phyloP scores from a whole-genome alignment of 306 rosid species.

The Morella rubra region DNA sequence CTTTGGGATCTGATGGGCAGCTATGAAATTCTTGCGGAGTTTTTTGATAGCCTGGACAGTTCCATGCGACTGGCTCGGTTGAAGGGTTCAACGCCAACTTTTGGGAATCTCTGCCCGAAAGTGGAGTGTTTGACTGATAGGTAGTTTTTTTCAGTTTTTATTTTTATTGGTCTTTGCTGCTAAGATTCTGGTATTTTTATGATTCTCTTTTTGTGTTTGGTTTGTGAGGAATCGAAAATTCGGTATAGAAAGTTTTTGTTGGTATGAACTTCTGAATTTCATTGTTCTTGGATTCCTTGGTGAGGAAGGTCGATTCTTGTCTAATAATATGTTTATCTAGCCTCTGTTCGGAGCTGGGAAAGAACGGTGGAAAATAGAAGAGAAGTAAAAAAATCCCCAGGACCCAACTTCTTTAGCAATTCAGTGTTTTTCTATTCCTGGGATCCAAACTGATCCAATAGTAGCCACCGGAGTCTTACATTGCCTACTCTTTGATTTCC shows the following conservation, averaged over 20 bases:
- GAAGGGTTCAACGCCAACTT: slow-evolving; percentile 44
- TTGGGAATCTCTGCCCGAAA: slow-evolving; percentile 41
- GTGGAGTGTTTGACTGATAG: slow-evolving; percentile 66
- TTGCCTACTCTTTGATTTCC: neutral
- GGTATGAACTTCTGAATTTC: too few relatives aligned
- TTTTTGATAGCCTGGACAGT: slow-evolving; percentile 57
- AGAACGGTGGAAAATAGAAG: neutral
- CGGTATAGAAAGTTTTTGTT: too few relatives aligned
- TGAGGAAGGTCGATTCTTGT: too few relatives aligned
- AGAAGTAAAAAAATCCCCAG: neutral
- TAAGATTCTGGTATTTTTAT: too few relatives aligned
- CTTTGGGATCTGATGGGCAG: slow-evolving; percentile 30
- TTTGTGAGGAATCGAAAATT: neutral
- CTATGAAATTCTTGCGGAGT: slow-evolving; percentile 47
- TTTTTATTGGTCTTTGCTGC: neutral
- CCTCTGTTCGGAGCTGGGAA: neutral
- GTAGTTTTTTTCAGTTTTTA: slow-evolving; percentile 27
- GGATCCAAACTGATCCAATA: neutral
- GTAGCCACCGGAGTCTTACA: neutral
- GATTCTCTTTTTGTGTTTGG: neutral
- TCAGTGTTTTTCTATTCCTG: neutral
- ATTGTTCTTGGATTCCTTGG: too few relatives aligned
- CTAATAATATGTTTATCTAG: neutral
- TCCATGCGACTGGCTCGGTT: slow-evolving; percentile 50
- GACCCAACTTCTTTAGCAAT: neutral